A percentile compares a stretch with the other conserved stretches of the same genome.
Evolutionary conservation across 176 grass and related monocot genomes (phyloP).

Genomic region (Aegilops tauschii): DNA sequence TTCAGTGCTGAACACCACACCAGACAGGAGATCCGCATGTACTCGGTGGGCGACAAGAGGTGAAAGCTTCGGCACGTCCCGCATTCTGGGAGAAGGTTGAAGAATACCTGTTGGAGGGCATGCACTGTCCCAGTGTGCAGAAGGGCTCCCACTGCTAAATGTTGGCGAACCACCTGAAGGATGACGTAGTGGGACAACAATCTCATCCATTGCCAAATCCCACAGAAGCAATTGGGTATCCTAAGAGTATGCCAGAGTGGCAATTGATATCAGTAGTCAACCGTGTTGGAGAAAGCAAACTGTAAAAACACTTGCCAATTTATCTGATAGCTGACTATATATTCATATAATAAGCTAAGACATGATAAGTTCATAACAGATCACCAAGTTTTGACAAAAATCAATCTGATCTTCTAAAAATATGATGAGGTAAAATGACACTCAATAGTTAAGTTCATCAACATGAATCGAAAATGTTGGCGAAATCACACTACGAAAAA

Average conservation of each 20-base stretch:
- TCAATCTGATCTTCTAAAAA: neutral
- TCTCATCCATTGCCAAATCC: constrained; percentile 93
- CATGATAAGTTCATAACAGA: neutral
- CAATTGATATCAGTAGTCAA: constrained; percentile 1
- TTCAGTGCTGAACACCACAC: constrained; percentile 76
- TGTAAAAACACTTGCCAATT: neutral
- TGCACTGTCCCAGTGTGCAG: constrained; percentile 80
- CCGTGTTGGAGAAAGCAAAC: neutral
- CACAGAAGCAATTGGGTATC: constrained; percentile 86
- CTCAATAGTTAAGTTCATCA: neutral
- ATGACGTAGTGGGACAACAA: constrained; percentile 76
- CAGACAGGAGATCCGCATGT: constrained; percentile 68
- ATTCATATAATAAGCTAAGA: neutral
- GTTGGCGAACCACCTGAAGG: constrained; percentile 74
- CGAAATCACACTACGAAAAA: neutral
- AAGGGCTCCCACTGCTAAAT: constrained; percentile 68
- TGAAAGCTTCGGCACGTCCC: constrained; percentile 83
- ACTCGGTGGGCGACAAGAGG: constrained; percentile 80
- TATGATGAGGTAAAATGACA: neutral
- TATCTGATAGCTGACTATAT: neutral
- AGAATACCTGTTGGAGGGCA: constrained; percentile 63
- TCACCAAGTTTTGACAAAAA: neutral
- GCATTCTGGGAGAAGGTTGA: constrained; percentile 79
- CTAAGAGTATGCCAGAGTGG: constrained; percentile 29
- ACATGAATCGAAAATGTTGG: neutral